phyloP scores from a whole-genome alignment of 2,329 filamentous ascomycete species.

The Clonostachys rosea region DNA sequence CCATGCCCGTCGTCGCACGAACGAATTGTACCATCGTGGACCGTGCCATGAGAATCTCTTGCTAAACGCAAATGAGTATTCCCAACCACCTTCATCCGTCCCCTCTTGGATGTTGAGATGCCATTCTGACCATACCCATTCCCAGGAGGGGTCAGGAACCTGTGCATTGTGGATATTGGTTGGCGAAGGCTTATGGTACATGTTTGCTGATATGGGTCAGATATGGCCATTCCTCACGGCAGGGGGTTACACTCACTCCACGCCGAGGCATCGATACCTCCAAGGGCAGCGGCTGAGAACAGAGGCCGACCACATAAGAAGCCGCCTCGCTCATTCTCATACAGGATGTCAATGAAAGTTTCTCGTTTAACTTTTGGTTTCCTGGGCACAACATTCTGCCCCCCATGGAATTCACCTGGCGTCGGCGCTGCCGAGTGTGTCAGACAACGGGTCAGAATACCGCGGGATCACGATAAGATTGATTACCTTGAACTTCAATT shows the following conservation, averaged over 20 bases:
- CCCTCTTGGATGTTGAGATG: slow-evolving; percentile 67
- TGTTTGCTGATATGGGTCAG: slow-evolving; percentile 46
- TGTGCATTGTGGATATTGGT: slow-evolving; percentile 79
- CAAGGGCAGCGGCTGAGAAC: slow-evolving; percentile 83
- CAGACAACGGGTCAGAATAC: neutral
- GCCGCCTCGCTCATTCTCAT: slow-evolving; percentile 90
- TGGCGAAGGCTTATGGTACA: slow-evolving; percentile 52
- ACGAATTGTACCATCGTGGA: slow-evolving; percentile 89
- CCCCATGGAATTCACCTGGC: slow-evolving; percentile 11
- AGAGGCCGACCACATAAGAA: slow-evolving; percentile 85
- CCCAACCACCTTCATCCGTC: slow-evolving; percentile 84
- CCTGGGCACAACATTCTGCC: slow-evolving; percentile 26
- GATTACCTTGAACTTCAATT: slow-evolving; percentile 24
- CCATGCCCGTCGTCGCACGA: slow-evolving; percentile 88
- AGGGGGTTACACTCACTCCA: slow-evolving; percentile 54
- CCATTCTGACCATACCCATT: slow-evolving; percentile 75
- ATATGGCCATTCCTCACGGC: neutral
- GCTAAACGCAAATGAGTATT: slow-evolving; percentile 87
- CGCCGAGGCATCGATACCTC: slow-evolving; percentile 77
- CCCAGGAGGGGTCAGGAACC: slow-evolving; percentile 91
- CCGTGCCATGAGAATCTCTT: slow-evolving; percentile 80
- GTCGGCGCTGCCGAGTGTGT: slow-evolving; percentile 17
- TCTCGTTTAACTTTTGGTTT: slow-evolving; percentile 32
- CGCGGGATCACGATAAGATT: neutral
- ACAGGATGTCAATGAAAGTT: slow-evolving; percentile 76